Conservation (phyloP, 495 filamentous ascomycete species). For the Amniculicola lignicola region DNA sequence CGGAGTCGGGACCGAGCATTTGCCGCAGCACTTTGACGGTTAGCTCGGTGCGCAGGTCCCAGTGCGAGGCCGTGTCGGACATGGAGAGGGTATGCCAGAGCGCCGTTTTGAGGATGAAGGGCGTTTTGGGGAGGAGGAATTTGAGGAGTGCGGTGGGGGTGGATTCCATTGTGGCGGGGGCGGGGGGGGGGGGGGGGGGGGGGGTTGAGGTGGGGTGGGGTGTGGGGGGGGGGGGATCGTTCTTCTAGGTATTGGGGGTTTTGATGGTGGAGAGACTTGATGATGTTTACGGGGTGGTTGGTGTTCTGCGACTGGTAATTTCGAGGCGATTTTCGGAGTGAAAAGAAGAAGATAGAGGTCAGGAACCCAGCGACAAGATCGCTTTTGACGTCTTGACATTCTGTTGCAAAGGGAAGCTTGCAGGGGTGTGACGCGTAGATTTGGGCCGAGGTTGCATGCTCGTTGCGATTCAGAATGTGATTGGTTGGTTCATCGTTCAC, state of each 20-base stretch:
- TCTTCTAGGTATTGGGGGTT: conserved; percentile 54
- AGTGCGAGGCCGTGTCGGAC: not conserved
- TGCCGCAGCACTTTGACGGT: conserved; percentile 67
- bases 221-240: conserved; percentile 52
- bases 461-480: too few relatives aligned
- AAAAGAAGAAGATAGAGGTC: too few relatives aligned
- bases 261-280: conserved; percentile 46
- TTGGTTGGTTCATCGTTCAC: too few relatives aligned
- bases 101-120: conserved; percentile 54
- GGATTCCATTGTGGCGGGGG: conserved; percentile 44
- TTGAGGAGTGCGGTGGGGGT: conserved; percentile 54
- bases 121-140: conserved; percentile 60
- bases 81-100: conserved; percentile 73
- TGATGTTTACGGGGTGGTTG: conserved; percentile 41
- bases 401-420: too few relatives aligned
- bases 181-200: conserved; percentile 27
- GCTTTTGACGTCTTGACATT: too few relatives aligned
- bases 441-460: too few relatives aligned
- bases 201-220: conserved; percentile 36
- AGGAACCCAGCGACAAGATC: too few relatives aligned
- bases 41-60: conserved; percentile 63
- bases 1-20: conserved; percentile 49
- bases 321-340: too few relatives aligned
- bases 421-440: too few relatives aligned
- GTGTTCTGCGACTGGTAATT: not conserved